Base-by-base conservation (phyloP, 2,329 filamentous ascomycete genomes). In the Pseudogymnoascus sp. region DNA sequence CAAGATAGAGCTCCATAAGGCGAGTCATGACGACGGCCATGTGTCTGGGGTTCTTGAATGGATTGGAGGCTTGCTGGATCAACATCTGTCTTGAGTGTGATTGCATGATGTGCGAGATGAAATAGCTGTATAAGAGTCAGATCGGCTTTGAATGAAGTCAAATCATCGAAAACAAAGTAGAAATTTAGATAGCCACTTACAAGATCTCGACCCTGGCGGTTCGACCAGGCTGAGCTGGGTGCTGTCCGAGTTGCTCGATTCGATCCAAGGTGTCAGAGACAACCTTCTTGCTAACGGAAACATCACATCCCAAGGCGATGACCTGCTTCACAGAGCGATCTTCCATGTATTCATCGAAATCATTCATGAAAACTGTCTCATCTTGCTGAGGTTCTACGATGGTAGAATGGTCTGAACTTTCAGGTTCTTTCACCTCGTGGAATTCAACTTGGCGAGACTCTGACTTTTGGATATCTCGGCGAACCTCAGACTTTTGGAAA, bases 91-190 rank as follows among this genome's bases (percentile, higher is more conserved):
- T 74, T 4, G 78, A 81, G 64, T 80, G 82, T 0, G 77, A 75
- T 68, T 86, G 83, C 78, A 86, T 83, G 4, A 81, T 81, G 64
- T 79, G 84, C 65, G 79, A 79, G 60, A 86, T 79, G 58, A 87
- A 75, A 65, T 83, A 86, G 64, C 83, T 85, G 39, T 59, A 43
- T 18, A 5, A 33, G 25, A 33, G 47, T 53, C 15, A 53, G 47
- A 53, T 53, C 9, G 7, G 6, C 12, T 12, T 33, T 53, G 25
- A 18, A 53, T n/a, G 12, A 28, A 14, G 9, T 14, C 6, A 2
- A 22, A 3, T 14, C 15, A 14, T 14, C 20, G 1, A 47, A n/a
- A 12, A 33, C 14, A 53, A 14, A 9, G 50, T 65, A 64, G 64
- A 5, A 66, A 47, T 28, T 14, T 3, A 15, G 25, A 28, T 15